These are phyloP conservation scores for Astrothelium subdiscretum DNA, from an alignment of 495 filamentous ascomycete genomes.

Conservation along the genomic window DNA sequence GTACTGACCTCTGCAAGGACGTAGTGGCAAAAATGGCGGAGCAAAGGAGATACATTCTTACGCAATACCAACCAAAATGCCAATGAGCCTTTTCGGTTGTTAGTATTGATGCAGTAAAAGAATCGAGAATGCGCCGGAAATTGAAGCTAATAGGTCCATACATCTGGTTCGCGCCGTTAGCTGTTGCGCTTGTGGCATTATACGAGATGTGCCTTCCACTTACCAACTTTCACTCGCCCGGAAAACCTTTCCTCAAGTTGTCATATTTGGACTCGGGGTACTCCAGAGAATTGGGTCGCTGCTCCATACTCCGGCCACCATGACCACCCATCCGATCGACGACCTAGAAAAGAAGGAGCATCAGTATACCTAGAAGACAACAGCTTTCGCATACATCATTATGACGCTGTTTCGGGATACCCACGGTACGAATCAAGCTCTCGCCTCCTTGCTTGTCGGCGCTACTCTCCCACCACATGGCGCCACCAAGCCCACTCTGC, in stretches of 20 bases:
- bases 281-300: slow-evolving; percentile 12
- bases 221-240: slow-evolving; percentile 14
- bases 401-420: not conserved
- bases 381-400: not conserved
- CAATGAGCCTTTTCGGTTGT: too few relatives aligned
- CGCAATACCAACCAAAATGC: too few relatives aligned
- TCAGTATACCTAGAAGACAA: not conserved
- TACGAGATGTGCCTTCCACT: too few relatives aligned
- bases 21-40: too few relatives aligned
- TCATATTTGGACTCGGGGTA: slow-evolving; percentile 22
- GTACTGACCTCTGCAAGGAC: too few relatives aligned
- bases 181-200: too few relatives aligned
- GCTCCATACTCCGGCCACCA: slow-evolving; percentile 15
- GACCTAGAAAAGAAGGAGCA: not conserved
- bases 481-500: slow-evolving; percentile 55
- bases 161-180: too few relatives aligned
- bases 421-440: slow-evolving; percentile 13
- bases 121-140: too few relatives aligned
- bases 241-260: slow-evolving; percentile 18
- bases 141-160: too few relatives aligned
- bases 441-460: slow-evolving; percentile 47
- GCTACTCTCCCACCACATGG: slow-evolving; percentile 86
- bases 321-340: slow-evolving; percentile 12
- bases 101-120: too few relatives aligned
- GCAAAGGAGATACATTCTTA: too few relatives aligned